phyloP scores from a whole-genome alignment of 257 asterid genomes.

The Nicotiana benthamiana region DNA sequence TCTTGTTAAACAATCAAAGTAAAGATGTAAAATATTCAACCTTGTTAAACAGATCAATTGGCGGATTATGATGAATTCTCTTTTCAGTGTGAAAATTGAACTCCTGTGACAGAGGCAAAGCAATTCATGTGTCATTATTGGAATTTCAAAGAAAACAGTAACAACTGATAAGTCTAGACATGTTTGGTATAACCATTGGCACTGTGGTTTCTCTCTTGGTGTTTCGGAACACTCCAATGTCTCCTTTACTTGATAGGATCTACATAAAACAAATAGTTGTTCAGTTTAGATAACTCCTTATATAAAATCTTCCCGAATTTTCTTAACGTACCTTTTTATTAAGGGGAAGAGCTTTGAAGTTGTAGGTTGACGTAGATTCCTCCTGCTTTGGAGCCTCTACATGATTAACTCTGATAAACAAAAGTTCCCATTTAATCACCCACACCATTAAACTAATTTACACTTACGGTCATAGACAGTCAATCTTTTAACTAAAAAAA shows the following conservation, averaged over 20 bases:
- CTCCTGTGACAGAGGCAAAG: conserved; percentile 42
- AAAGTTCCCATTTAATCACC: neutral
- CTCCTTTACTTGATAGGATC: conserved; percentile 91
- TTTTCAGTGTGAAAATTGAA: conserved; percentile 61
- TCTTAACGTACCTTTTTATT: conserved; percentile 52
- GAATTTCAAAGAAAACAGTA: neutral
- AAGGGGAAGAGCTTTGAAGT: conserved; percentile 78
- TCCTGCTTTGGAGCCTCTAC: conserved; percentile 34
- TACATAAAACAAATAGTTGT: conserved; percentile 15
- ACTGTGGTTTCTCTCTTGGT: conserved; percentile 65
- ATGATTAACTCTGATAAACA: conserved; percentile 29
- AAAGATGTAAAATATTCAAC: conserved; percentile 21
- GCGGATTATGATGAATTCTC: conserved; percentile 61
- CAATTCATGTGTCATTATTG: neutral
- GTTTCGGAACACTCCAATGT: conserved; percentile 64
- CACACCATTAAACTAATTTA: neutral
- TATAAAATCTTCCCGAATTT: neutral
- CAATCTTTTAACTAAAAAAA: neutral
- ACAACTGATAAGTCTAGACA: neutral
- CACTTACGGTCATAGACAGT: neutral
- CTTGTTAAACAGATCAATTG: conserved; percentile 73
- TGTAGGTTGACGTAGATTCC: conserved; percentile 30
- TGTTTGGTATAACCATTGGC: conserved; percentile 49
- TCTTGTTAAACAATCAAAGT: neutral
- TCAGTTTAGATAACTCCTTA: neutral